A percentile compares a stretch with the other conserved stretches of the same genome.
Evolutionary conservation across 805 yeast species (phyloP).

Genomic region (Metschnikowia lochheadii): DNA sequence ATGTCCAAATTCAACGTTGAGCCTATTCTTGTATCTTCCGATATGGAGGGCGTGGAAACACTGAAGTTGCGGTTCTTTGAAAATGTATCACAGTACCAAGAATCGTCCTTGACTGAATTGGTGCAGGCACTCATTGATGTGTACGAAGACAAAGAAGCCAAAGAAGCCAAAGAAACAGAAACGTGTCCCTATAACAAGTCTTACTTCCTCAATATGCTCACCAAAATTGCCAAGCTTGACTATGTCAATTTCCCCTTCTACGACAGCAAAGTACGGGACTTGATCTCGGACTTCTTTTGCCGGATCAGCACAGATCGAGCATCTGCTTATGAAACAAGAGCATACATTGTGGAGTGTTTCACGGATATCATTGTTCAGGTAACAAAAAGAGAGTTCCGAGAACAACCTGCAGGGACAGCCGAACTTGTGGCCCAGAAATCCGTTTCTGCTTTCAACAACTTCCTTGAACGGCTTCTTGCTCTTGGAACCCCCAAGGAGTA

Average conservation of each 20-base stretch:
- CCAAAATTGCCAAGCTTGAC: constrained; percentile 50
- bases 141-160: constrained; percentile 24
- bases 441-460: constrained; percentile 44
- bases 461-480: constrained; percentile 40
- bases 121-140: constrained; percentile 44
- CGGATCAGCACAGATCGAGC: constrained; percentile 42
- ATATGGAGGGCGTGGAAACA: constrained; percentile 47
- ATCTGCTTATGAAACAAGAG: constrained; percentile 40
- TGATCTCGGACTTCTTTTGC: constrained; percentile 44
- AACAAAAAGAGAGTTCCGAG: constrained; percentile 39
- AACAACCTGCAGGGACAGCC: constrained; percentile 17
- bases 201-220: constrained; percentile 51
- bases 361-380: constrained; percentile 45
- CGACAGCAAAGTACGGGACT: constrained; percentile 42
- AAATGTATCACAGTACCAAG: constrained; percentile 54
- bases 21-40: constrained; percentile 41
- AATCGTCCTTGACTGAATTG: constrained; percentile 46
- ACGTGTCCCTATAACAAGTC: constrained; percentile 54
- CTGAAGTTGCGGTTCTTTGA: constrained; percentile 61
- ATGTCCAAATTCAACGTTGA: constrained; percentile 8
- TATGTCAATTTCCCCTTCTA: constrained; percentile 47
- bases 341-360: constrained; percentile 48
- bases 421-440: constrained; percentile 44
- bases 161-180: constrained; percentile 1
- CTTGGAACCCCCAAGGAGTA: constrained; percentile 39